Evolutionary conservation across 805 yeast genomes (phyloP), one percentile per base, ranked within the genome.

Genomic region (Teunomyces lycoperdinae): DNA sequence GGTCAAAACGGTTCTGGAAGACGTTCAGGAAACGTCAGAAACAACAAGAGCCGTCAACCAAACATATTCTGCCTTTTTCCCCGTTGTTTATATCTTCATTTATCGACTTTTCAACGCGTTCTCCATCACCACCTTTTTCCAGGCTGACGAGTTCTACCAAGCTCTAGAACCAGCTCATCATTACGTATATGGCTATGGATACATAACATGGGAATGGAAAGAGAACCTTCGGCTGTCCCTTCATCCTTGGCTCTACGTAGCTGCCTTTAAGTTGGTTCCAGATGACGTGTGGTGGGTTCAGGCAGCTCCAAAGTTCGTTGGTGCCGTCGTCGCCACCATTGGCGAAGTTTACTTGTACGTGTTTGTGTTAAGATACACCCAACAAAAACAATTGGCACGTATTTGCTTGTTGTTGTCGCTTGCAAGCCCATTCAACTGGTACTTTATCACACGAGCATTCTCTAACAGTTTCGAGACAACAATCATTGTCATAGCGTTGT

Each of bases 61-160:
- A 38, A 24, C 41, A 38, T 20, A 20, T n/a, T 8, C 3, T 6
- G 5, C 13, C 2, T 26, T 6, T 42, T 61, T 56, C 4, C 59
- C 43, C 20, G 57, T 13, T 4, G 20, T 27, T 46, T 66, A n/a
- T 42, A 7, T 49, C 32, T 47, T 80, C 2, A 43, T 70, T 0
- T 53, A 77, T n/a, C 66, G 96, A 34, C 51, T 84, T 8, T 29
- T 79, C 57, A 89, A 90, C 64, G 80, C 95, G 0, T 60, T 87
- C 20, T 63, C 83, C 1, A 78, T 81, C 4, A 62, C 62, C 47
- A 89, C 98, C 0, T 94, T 82, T 61, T 94, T 94, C 68, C 99
- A 94, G 64, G 92, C 99, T 0, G 99, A 94, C 64, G 99, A 94
- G 66, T 94, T 77, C 67, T 94, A 85, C 83, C 99, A 94, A 66